phyloP scores from a whole-genome alignment of 139 green algal genomes.

The Tetradesmus lagerheimii region DNA sequence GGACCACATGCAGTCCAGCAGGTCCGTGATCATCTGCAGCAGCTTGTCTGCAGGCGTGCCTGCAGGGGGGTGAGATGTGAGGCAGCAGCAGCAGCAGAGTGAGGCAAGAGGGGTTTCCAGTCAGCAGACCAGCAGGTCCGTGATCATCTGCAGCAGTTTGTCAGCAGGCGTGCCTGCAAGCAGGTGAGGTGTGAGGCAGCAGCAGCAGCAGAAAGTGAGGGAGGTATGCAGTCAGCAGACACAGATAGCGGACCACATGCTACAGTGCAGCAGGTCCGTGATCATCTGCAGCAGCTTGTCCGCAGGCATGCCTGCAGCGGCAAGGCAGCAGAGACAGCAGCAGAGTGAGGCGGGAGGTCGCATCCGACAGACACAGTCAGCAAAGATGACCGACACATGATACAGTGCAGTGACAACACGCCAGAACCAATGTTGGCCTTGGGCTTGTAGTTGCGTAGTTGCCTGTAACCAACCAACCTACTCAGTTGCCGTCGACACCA shows the following conservation, averaged over 20 bases:
- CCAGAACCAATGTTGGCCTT: too few species aligned
- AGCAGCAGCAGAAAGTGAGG: neutral
- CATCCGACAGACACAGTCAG: too few species aligned
- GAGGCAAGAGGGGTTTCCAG: neutral
- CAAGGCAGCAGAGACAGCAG: neutral
- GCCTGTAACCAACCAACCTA: too few species aligned
- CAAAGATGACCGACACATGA: too few species aligned
- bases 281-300: conserved; percentile 73
- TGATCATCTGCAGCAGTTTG: conserved; percentile 73
- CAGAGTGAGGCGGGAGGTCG: neutral
- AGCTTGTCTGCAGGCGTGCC: conserved; percentile 72
- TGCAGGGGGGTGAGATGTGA: neutral
- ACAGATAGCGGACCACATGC: too few species aligned
- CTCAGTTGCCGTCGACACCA: too few species aligned
- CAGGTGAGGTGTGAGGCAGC: neutral
- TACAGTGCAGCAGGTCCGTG: too few species aligned
- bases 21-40: conserved; percentile 65
- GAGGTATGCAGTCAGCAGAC: too few species aligned
- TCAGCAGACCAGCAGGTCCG: neutral
- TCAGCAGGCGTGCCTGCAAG: conserved; percentile 65
- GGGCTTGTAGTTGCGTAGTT: too few species aligned
- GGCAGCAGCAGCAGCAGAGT: neutral
- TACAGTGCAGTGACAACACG: too few species aligned
- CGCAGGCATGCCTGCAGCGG: conserved; percentile 57
- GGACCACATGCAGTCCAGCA: too few species aligned